These are phyloP conservation scores for Phytophthora palmivora DNA, from an alignment of 352 stramenopile species.

Conservation along the genomic window DNA sequence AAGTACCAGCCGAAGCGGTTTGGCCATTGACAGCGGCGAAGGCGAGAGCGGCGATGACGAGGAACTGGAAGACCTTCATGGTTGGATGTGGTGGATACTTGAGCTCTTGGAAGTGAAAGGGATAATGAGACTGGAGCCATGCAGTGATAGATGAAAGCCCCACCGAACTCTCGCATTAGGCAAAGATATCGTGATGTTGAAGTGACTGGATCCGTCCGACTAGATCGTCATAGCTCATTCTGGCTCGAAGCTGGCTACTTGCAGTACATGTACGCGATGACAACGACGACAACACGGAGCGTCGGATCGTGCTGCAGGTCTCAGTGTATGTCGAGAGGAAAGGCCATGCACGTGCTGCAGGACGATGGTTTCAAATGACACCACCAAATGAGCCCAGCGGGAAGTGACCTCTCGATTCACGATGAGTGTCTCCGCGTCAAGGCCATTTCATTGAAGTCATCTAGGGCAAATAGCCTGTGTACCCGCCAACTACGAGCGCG, in stretches of 20 bases:
- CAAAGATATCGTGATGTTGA: conserved; percentile 33
- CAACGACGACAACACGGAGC: conserved; percentile 8
- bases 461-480: not conserved
- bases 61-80: conserved; percentile 41
- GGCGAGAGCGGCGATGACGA: conserved; percentile 34
- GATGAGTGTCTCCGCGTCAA: not conserved
- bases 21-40: conserved; percentile 32
- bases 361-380: conserved; percentile 19
- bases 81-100: conserved; percentile 15
- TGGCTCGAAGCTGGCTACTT: conserved; percentile 11
- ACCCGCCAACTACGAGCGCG: too few relatives aligned
- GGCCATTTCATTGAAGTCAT: not conserved
- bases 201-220: conserved; percentile 17
- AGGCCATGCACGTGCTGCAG: conserved; percentile 2
- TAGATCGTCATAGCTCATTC: conserved; percentile 8
- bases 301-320: conserved; percentile 9
- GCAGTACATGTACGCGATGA: conserved; percentile 1
- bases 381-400: not conserved
- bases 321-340: conserved; percentile 10
- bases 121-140: conserved; percentile 21
- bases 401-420: conserved; percentile 14
- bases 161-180: conserved; percentile 11
- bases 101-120: conserved; percentile 20
- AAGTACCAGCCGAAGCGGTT: conserved; percentile 6
- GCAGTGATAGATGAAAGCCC: conserved; percentile 5